phyloP scores from a whole-genome alignment of 768 basidiomycete species.

The Daedalea quercina region DNA sequence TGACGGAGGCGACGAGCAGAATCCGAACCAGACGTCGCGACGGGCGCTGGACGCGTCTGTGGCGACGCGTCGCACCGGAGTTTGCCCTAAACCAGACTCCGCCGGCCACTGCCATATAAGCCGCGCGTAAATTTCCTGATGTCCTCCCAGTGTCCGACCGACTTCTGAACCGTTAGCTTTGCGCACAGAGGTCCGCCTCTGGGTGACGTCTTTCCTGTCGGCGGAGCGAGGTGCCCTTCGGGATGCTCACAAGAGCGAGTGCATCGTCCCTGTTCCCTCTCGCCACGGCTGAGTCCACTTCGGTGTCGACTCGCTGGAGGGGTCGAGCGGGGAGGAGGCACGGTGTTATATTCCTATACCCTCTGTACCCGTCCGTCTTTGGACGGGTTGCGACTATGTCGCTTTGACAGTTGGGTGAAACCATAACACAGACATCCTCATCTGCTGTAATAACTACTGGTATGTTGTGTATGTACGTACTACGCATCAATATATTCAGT shows the following conservation, averaged over 20 bases:
- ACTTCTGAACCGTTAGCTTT: conserved; percentile 59
- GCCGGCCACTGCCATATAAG: conserved; percentile 19
- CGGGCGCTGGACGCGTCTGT: conserved; percentile 17
- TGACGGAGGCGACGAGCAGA: background rate
- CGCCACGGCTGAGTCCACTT: conserved; percentile 38
- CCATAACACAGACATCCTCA: conserved; percentile 65
- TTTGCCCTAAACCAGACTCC: conserved; percentile 11
- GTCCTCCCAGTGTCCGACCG: conserved; percentile 56
- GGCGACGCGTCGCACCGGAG: conserved; percentile 12
- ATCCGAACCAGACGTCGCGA: background rate
- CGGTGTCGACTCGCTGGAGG: conserved; percentile 50
- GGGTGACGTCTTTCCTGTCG: conserved; percentile 69
- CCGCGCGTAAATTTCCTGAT: conserved; percentile 15
- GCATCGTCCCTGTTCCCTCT: conserved; percentile 30
- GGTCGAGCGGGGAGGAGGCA: conserved; percentile 37
- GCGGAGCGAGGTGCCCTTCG: conserved; percentile 63
- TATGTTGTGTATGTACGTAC: no score
- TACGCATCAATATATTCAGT: no score
- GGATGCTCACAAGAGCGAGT: conserved; percentile 47
- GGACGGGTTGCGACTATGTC: conserved; percentile 59
- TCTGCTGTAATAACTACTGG: no score
- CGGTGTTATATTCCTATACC: conserved; percentile 81
- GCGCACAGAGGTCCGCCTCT: conserved; percentile 46
- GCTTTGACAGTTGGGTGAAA: conserved; percentile 78
- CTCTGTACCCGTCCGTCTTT: conserved; percentile 47